Conservation (phyloP, 768 basidiomycete genomes). For the Auricularia cornea region DNA sequence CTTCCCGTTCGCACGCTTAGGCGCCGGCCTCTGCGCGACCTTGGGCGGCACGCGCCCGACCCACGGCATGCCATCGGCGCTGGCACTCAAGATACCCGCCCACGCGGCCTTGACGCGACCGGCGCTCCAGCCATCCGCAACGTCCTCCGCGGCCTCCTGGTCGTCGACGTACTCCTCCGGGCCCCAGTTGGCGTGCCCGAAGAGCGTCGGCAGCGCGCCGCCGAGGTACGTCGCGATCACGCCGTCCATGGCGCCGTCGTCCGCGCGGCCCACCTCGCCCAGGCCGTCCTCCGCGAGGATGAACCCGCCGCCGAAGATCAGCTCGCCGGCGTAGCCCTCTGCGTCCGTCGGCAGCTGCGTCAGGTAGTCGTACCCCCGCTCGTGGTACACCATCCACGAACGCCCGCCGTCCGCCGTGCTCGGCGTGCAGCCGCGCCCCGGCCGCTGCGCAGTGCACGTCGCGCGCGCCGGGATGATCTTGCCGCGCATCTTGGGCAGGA, state of each 20-base stretch:
- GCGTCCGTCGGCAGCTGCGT: constrained; percentile 41
- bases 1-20: neutral
- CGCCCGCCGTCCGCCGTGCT: constrained; percentile 31
- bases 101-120: constrained; percentile 49
- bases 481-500: constrained; percentile 32
- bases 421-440: constrained; percentile 29
- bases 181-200: constrained; percentile 39
- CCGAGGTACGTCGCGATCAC: constrained; percentile 35
- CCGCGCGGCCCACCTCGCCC: constrained; percentile 22
- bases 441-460: constrained; percentile 57
- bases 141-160: constrained; percentile 13
- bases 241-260: constrained; percentile 30
- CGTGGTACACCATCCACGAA: constrained; percentile 52
- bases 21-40: constrained; percentile 24
- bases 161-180: constrained; percentile 20
- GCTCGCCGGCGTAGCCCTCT: constrained; percentile 28
- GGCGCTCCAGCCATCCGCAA: constrained; percentile 26
- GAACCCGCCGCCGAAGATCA: constrained; percentile 64
- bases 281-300: constrained; percentile 23
- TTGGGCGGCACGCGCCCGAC: constrained; percentile 51
- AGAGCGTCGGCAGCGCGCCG: constrained; percentile 47
- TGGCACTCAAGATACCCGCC: constrained; percentile 57
- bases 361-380: constrained; percentile 51
- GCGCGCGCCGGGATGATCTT: constrained; percentile 17
- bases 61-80: constrained; percentile 59